Evolutionary conservation across 2,329 filamentous ascomycete genomes (phyloP).

Genomic region (Sporothrix inflata): DNA sequence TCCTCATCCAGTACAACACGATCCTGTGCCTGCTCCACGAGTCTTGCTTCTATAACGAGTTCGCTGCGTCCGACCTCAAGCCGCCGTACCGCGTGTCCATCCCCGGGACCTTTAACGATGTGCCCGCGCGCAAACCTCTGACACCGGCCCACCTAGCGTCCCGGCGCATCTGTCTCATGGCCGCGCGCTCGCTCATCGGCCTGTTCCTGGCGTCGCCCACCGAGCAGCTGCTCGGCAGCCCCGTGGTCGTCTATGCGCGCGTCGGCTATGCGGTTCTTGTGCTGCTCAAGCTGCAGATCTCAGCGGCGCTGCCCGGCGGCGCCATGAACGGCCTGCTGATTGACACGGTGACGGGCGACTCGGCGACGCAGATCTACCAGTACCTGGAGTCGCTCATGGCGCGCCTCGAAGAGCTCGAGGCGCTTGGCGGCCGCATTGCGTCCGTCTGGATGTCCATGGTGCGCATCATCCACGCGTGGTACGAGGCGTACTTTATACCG

Average conservation of each 20-base stretch:
- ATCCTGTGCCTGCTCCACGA: slow-evolving; percentile 30
- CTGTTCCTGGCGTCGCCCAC: slow-evolving; percentile 28
- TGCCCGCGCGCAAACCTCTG: neutral
- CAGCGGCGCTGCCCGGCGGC: slow-evolving; percentile 28
- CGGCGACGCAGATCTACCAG: slow-evolving; percentile 26
- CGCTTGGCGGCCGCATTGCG: slow-evolving; percentile 17
- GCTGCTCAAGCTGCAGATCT: slow-evolving; percentile 31
- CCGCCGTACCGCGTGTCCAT: slow-evolving; percentile 30
- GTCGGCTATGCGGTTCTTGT: slow-evolving; percentile 30
- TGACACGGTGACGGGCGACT: slow-evolving; percentile 19
- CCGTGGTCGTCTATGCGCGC: slow-evolving; percentile 27
- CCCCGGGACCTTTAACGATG: neutral
- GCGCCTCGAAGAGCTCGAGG: slow-evolving; percentile 8
- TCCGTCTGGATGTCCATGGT: slow-evolving; percentile 27
- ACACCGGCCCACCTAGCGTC: slow-evolving; percentile 21
- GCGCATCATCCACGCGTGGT: slow-evolving; percentile 21
- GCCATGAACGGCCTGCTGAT: slow-evolving; percentile 27
- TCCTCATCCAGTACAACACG: slow-evolving; percentile 31
- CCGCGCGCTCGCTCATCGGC: slow-evolving; percentile 28
- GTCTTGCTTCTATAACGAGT: slow-evolving; percentile 30
- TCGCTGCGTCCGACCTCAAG: slow-evolving; percentile 28
- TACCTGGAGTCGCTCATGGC: slow-evolving; percentile 25
- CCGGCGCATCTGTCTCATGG: slow-evolving; percentile 24
- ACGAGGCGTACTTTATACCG: slow-evolving; percentile 27
- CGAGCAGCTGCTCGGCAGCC: slow-evolving; percentile 26